A percentile compares a stretch with the other conserved stretches of the same genome.
These are phyloP conservation scores for Spergularia marina DNA, from an alignment of 148 eudicot species.

Conservation along the genomic window DNA sequence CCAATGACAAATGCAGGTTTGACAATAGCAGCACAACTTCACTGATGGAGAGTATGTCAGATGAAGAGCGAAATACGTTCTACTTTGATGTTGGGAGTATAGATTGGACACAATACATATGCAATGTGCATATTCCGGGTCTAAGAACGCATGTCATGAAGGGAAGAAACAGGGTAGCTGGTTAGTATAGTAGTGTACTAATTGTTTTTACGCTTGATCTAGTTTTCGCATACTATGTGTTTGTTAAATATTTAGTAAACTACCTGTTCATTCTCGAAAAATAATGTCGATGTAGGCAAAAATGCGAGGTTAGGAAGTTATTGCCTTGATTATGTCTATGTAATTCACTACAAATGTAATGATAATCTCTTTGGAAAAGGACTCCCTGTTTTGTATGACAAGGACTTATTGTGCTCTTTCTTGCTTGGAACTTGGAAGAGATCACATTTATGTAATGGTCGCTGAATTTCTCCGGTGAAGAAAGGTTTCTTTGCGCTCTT, in stretches of 20 bases:
- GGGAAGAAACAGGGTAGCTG: conserved; percentile 56
- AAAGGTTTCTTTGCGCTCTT: no score
- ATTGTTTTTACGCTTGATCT: not conserved
- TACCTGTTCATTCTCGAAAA: conserved; percentile 23
- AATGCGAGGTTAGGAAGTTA: conserved; percentile 10
- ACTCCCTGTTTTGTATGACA: conserved; percentile 11
- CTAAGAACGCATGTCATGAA: conserved; percentile 92
- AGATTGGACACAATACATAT: conserved; percentile 89
- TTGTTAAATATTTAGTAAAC: conserved; percentile 16
- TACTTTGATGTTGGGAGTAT: conserved; percentile 81
- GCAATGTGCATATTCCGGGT: conserved; percentile 88
- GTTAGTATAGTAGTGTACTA: conserved; percentile 11
- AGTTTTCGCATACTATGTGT: not conserved
- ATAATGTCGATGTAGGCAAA: conserved; percentile 23
- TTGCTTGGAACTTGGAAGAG: not conserved
- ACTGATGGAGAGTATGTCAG: conserved; percentile 77
- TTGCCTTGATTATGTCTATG: conserved; percentile 24
- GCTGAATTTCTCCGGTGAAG: no score
- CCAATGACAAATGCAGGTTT: conserved; percentile 46
- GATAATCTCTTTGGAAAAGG: conserved; percentile 10
- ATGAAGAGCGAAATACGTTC: conserved; percentile 65
- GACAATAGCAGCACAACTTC: conserved; percentile 75
- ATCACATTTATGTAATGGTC: not conserved
- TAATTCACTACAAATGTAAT: conserved; percentile 18
- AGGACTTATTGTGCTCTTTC: not conserved